phyloP scores from a whole-genome alignment of 148 eudicot species.

The Rhododendron griersonianum region DNA sequence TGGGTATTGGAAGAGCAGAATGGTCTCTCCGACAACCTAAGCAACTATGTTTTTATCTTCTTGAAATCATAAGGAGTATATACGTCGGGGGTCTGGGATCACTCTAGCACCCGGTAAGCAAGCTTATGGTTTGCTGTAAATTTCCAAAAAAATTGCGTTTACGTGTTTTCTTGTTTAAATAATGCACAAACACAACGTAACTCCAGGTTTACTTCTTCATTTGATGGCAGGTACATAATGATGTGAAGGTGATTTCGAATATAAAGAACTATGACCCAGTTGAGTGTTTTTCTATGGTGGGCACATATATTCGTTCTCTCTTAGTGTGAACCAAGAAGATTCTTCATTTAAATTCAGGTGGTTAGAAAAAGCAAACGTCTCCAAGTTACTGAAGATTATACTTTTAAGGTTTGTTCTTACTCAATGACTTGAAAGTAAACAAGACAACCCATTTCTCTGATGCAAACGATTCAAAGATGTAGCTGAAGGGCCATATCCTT shows the following conservation, averaged over 20 bases:
- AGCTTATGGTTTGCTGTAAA: neutral
- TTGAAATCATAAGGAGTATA: neutral
- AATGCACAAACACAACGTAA: neutral
- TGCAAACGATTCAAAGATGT: neutral
- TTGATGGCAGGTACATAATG: neutral
- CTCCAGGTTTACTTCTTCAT: neutral
- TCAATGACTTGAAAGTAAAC: constrained; percentile 2
- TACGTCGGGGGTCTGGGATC: neutral
- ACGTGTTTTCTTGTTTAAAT: neutral
- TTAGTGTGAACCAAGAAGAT: neutral
- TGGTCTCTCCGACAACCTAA: neutral
- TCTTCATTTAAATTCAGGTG: neutral
- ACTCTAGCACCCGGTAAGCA: neutral
- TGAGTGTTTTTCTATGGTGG: neutral
- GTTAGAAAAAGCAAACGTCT: neutral
- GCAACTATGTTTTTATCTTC: neutral
- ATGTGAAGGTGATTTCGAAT: neutral
- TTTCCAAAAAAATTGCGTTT: neutral
- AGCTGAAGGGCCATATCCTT: neutral
- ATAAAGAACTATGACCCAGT: neutral
- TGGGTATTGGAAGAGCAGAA: neutral
- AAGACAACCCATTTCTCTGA: neutral
- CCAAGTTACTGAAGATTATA: neutral
- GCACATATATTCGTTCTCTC: neutral
- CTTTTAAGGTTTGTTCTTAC: constrained; percentile 4